Evolutionary conservation across 2,329 filamentous ascomycete genomes (phyloP).

Genomic region (Ophiocordyceps sinensis): DNA sequence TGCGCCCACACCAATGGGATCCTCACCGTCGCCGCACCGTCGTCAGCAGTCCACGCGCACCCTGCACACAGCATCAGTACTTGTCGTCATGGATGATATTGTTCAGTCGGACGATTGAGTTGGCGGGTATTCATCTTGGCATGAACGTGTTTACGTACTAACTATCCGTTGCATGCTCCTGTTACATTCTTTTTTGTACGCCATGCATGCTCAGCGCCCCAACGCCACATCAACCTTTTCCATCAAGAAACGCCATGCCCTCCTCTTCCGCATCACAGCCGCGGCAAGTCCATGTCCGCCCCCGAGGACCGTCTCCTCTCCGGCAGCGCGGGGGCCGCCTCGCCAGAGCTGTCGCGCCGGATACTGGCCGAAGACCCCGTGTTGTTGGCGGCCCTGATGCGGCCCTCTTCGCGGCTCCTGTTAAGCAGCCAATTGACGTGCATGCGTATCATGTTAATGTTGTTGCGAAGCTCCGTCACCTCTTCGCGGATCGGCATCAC

Average conservation of each 20-base stretch:
- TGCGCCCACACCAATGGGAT: too few relatives aligned
- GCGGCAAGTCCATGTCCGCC: conserved; percentile 22
- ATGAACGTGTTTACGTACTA: too few relatives aligned
- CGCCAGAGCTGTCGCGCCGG: conserved; percentile 15
- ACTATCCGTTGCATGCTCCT: too few relatives aligned
- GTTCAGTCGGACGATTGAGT: too few relatives aligned
- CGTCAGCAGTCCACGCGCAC: too few relatives aligned
- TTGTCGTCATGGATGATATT: too few relatives aligned
- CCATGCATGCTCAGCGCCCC: neutral
- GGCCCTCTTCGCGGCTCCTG: conserved; percentile 32
- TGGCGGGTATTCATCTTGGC: too few relatives aligned
- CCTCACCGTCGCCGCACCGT: too few relatives aligned
- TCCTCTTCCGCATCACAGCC: conserved; percentile 13
- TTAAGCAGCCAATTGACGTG: conserved; percentile 45
- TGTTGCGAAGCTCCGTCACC: conserved; percentile 43
- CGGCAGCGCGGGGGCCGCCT: conserved; percentile 12
- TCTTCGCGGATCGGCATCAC: conserved; percentile 47
- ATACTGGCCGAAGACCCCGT: conserved; percentile 15
- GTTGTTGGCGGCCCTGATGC: conserved; percentile 21
- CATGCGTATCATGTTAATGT: conserved; percentile 42
- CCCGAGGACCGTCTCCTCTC: conserved; percentile 23
- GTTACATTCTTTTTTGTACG: neutral
- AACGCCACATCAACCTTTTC: neutral
- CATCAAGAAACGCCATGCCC: neutral
- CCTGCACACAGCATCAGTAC: too few relatives aligned